These are phyloP conservation scores for Populus euphratica DNA, from an alignment of 345 rosid genomes.

Conservation along the genomic window DNA sequence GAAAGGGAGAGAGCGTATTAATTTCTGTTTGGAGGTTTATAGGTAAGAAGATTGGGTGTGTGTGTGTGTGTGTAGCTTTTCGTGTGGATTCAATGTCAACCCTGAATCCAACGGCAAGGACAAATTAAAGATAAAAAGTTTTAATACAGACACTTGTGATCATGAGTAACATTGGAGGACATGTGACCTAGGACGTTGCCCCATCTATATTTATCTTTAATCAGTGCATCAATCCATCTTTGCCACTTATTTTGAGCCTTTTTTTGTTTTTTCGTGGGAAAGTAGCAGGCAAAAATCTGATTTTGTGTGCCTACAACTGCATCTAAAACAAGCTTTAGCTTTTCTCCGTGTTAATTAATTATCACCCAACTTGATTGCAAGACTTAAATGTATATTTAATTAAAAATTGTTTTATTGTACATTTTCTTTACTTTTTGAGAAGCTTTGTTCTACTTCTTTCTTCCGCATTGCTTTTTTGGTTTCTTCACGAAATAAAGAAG, in stretches of 20 bases:
- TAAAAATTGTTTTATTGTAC: too few species aligned
- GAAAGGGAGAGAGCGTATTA: neutral
- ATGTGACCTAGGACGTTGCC: slow-evolving; percentile 8
- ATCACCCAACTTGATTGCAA: too few species aligned
- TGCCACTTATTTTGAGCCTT: neutral
- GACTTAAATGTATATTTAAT: too few species aligned
- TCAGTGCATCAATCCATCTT: neutral
- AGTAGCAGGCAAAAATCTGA: too few species aligned
- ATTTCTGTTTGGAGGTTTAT: neutral
- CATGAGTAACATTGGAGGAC: slow-evolving; percentile 1
- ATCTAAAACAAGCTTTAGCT: neutral
- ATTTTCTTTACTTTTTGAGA: too few species aligned
- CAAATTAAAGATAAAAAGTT: too few species aligned
- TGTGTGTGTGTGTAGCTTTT: neutral
- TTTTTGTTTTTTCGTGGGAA: neutral
- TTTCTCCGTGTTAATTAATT: neutral
- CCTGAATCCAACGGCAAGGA: slow-evolving; percentile 12
- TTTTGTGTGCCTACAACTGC: too few species aligned
- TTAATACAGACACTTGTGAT: slow-evolving; percentile 14
- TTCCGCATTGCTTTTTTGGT: too few species aligned
- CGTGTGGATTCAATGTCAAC: slow-evolving; percentile 26
- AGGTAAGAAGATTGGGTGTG: slow-evolving; percentile 6
- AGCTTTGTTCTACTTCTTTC: too few species aligned
- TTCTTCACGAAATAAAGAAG: too few species aligned
- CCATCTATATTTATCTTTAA: neutral